Conservation (phyloP, 2,329 filamentous ascomycete species). For the Coniochaeta sp. region DNA sequence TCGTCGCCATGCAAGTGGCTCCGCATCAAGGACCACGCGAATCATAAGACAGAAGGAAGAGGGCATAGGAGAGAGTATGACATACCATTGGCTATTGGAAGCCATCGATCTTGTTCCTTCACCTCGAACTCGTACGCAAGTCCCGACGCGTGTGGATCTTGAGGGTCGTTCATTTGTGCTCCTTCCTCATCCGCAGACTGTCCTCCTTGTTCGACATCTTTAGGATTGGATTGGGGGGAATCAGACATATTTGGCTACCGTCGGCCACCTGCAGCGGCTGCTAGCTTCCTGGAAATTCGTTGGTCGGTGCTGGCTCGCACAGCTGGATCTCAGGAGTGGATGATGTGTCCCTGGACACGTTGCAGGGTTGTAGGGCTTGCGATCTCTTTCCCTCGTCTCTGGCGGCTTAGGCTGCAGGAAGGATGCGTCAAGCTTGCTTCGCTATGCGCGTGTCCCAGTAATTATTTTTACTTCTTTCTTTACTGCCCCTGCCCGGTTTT, state of each 20-base stretch:
- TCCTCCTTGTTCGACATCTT: slow-evolving; percentile 89
- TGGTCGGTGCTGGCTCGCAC: slow-evolving; percentile 47
- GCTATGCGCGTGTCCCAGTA: slow-evolving; percentile 14
- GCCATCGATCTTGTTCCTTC: slow-evolving; percentile 99
- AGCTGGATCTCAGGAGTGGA: slow-evolving; percentile 38
- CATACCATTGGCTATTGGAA: slow-evolving; percentile 99
- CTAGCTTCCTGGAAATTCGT: slow-evolving; percentile 54
- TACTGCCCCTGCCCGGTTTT: slow-evolving; percentile 27
- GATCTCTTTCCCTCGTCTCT: slow-evolving; percentile 25
- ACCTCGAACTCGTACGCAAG: slow-evolving; percentile 92
- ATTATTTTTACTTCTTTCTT: slow-evolving; percentile 19
- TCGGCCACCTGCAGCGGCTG: slow-evolving; percentile 64
- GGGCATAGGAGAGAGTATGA: slow-evolving; percentile 33
- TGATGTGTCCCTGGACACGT: slow-evolving; percentile 59
- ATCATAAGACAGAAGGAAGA: slow-evolving; percentile 29
- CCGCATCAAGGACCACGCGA: slow-evolving; percentile 16
- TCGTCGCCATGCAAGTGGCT: slow-evolving; percentile 21
- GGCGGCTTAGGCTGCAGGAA: slow-evolving; percentile 44
- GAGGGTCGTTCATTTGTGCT: slow-evolving; percentile 79
- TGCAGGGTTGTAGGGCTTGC: slow-evolving; percentile 49
- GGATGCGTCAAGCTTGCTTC: slow-evolving; percentile 41
- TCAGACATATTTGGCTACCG: slow-evolving; percentile 88
- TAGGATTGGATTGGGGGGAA: slow-evolving; percentile 77
- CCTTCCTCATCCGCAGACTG: slow-evolving; percentile 88
- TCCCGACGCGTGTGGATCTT: slow-evolving; percentile 69